These are phyloP conservation scores for Nannizziopsis arthrosporioides DNA, from an alignment of 2,329 filamentous ascomycete genomes.

Conservation along the genomic window DNA sequence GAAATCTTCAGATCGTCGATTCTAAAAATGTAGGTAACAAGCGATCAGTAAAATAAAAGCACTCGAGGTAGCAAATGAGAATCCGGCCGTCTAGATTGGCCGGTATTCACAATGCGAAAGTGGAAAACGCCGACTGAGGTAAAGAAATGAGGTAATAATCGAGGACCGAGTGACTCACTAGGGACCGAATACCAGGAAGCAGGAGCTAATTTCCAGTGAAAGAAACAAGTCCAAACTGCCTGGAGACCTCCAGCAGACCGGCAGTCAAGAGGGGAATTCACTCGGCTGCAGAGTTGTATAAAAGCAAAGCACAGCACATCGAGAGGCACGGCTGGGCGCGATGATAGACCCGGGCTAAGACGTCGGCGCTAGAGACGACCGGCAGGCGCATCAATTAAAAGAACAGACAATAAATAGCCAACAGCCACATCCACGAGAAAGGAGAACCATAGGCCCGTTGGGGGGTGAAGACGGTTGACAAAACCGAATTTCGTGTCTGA, in stretches of 20 bases:
- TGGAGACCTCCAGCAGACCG: neutral
- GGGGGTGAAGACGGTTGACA: neutral
- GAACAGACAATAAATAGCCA: neutral
- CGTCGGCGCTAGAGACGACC: neutral
- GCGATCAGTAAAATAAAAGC: too few relatives aligned
- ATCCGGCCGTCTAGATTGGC: too few relatives aligned
- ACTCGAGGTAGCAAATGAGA: too few relatives aligned
- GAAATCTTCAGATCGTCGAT: too few relatives aligned
- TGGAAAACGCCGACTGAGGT: too few relatives aligned
- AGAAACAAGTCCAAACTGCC: too few relatives aligned
- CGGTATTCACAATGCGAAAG: too few relatives aligned
- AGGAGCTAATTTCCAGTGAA: too few relatives aligned
- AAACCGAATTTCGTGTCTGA: slow-evolving; percentile 1
- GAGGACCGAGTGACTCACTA: too few relatives aligned
- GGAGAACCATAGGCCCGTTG: neutral
- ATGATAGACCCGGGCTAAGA: neutral
- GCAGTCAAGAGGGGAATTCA: neutral
- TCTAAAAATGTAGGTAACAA: too few relatives aligned
- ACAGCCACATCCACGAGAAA: neutral
- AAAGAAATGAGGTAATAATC: too few relatives aligned
- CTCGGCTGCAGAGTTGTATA: neutral
- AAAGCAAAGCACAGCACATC: neutral
- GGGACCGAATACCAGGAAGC: too few relatives aligned
- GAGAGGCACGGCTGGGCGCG: neutral
- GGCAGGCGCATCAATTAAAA: neutral